Evolutionary conservation across 192 early-diverging fungal genomes (phyloP), one percentile per base, ranked within the genome.

Genomic region (Coemansia sp.): DNA sequence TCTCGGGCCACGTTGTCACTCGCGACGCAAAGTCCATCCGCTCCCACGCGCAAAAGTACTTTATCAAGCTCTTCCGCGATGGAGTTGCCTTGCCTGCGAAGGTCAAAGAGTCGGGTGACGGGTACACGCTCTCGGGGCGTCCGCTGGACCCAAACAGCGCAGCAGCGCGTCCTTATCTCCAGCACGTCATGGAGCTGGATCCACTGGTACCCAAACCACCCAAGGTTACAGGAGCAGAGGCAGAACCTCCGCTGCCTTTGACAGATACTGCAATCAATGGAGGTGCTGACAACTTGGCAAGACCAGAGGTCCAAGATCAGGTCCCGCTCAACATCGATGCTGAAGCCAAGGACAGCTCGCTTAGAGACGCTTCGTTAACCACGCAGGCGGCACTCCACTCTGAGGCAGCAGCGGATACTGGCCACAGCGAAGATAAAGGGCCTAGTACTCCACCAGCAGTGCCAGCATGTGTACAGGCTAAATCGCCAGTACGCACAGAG

Each of bases 41-140:
- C 62, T 91, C 90, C 61, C 95, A 95, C 69, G 93, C 93, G 39
- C 94, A 95, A 82, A 95, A 95, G 73, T 90, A 94, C 71, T 94
- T 96, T 67, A 95, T 95, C 76, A 93, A 94, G 71, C 76, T 96
- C 70, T 96, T 86, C 74, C 75, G 94, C 32, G 95, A 94, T 65
- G 87, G 80, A 20, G 71, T 91, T 45, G 91, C 91, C 38, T 75
- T 96, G 47, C 95, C 95, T n/a, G 83, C 75, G 59, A 95, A 93
- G 78, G 92, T 95, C 52, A 37, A 69, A 38, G 84, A 86, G 64
- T 82, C 86, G 2, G 92, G 92, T n/a, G 84, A 76, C 12, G 92
- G 92, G 1, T 92, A 93, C 76, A 93, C 92, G 5, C 69, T 93
- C 0, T 92, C 90, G 7, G 95, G 95, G 18, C 88, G 89, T 20